Evolutionary conservation across 805 yeast species (phyloP).

Genomic region (Suhomyces sp.): DNA sequence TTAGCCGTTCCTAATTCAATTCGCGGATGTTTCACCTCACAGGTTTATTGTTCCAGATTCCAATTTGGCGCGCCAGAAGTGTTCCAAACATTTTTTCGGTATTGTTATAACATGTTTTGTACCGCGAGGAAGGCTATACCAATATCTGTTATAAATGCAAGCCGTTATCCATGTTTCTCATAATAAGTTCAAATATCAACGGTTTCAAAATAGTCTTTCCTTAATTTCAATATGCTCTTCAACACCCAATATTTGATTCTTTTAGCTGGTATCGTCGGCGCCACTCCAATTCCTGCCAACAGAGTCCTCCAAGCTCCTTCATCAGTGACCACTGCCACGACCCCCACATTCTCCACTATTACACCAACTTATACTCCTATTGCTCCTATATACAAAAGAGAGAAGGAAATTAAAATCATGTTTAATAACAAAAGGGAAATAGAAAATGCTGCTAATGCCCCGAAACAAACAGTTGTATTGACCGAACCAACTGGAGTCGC

Average conservation of each 20-base stretch:
- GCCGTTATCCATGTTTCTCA: background rate
- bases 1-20: background rate
- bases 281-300: constrained; percentile 33
- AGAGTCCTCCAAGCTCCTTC: constrained; percentile 18
- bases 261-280: constrained; percentile 2
- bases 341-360: constrained; percentile 13
- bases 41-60: background rate
- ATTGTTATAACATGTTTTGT: background rate
- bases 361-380: constrained; percentile 19
- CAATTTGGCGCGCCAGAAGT: background rate
- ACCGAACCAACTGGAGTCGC: background rate
- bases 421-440: constrained; percentile 15
- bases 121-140: constrained; percentile 1
- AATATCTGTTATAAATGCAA: background rate
- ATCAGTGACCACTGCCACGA: constrained; percentile 4
- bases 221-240: background rate
- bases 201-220: background rate
- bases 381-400: constrained; percentile 8
- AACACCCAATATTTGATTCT: background rate
- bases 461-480: background rate
- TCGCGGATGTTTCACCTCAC: background rate
- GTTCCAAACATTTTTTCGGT: constrained; percentile 2
- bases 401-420: constrained; percentile 13
- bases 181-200: background rate
- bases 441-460: constrained; percentile 2